Evolutionary conservation across 306 rosid genomes (phyloP).

Genomic region (Glycyrrhiza uralensis): DNA sequence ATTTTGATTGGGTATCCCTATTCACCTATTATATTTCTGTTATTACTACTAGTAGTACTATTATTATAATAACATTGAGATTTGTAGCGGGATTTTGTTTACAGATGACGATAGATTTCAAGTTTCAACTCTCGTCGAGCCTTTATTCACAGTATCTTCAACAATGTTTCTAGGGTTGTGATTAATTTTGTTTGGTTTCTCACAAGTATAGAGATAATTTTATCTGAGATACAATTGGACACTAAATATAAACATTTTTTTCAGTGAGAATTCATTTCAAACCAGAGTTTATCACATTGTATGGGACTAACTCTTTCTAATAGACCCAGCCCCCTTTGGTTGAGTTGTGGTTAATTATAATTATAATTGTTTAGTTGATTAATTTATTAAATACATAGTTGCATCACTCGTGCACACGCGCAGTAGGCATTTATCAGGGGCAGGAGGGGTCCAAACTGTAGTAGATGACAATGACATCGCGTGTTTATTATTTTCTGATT

Average conservation of each 20-base stretch:
- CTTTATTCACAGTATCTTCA: neutral
- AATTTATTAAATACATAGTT: neutral
- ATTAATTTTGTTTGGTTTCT: no score
- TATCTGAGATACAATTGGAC: no score
- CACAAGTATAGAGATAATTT: no score
- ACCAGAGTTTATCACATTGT: no score
- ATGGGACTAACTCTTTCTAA: no score
- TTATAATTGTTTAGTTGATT: no score
- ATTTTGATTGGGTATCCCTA: conserved; percentile 21
- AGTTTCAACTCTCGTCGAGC: neutral
- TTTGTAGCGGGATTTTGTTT: conserved; percentile 24
- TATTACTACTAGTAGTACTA: no score
- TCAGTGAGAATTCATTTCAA: no score
- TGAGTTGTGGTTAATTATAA: no score
- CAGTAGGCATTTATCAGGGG: neutral
- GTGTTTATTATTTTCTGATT: neutral
- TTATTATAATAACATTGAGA: conserved; percentile 39
- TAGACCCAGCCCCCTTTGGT: no score
- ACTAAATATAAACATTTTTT: no score
- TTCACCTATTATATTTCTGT: neutral
- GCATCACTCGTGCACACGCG: neutral
- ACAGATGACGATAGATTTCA: conserved; percentile 8
- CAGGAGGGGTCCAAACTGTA: neutral
- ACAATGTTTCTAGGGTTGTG: neutral
- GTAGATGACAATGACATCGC: neutral